phyloP scores from a whole-genome alignment of 2,329 filamentous ascomycete species.

The Uncinocarpus reesii region DNA sequence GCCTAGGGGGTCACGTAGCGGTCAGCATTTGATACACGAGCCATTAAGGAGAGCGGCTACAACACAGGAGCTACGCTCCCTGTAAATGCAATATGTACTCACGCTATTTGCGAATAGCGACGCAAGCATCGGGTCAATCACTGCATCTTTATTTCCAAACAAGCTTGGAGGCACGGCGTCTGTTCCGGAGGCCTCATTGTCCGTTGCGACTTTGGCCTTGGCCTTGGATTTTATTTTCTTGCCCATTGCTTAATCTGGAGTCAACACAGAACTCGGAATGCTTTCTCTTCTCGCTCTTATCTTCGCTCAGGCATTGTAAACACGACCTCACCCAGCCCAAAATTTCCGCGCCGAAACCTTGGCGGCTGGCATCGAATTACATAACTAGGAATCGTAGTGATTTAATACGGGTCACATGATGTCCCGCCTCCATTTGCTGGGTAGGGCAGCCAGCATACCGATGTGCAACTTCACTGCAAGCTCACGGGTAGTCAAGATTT shows the following conservation, averaged over 20 bases:
- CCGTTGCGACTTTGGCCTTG: conserved; percentile 12
- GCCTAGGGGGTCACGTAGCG: conserved; percentile 22
- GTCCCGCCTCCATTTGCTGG: too few relatives aligned
- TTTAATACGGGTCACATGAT: too few relatives aligned
- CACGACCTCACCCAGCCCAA: neutral
- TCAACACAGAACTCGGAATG: neutral
- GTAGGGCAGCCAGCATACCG: too few relatives aligned
- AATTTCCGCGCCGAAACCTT: conserved; percentile 5
- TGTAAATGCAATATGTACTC: conserved; percentile 31
- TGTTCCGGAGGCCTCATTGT: conserved; percentile 13
- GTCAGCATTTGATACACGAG: neutral
- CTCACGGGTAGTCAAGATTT: too few relatives aligned
- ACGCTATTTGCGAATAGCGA: conserved; percentile 65
- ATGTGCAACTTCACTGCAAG: too few relatives aligned
- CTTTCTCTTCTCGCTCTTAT: neutral
- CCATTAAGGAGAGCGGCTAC: neutral
- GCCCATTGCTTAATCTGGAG: conserved; percentile 8
- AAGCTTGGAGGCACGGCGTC: conserved; percentile 31
- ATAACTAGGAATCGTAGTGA: too few relatives aligned
- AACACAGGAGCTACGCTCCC: neutral
- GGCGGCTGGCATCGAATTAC: too few relatives aligned
- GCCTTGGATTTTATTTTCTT: conserved; percentile 14
- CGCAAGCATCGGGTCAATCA: conserved; percentile 58
- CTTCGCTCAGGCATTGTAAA: neutral
- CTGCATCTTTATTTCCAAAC: conserved; percentile 43